These are phyloP conservation scores for Pythium chondricola DNA, from an alignment of 352 stramenopile genomes.

Conservation along the genomic window DNA sequence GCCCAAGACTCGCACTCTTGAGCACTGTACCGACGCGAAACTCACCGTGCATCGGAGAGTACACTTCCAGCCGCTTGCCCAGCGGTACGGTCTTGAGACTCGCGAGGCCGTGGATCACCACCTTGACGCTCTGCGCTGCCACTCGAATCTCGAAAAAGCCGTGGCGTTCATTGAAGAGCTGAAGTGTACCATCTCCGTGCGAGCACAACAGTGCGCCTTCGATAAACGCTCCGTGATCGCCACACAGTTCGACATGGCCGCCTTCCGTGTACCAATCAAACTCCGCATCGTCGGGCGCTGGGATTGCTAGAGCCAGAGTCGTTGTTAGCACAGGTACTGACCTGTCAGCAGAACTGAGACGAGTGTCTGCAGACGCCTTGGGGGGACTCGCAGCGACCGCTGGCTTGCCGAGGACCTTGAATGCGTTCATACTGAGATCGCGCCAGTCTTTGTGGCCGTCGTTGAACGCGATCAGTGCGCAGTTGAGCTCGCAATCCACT, in stretches of 20 bases:
- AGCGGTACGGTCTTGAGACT: constrained; percentile 38
- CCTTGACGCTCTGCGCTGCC: constrained; percentile 36
- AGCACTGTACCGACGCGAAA: constrained; percentile 34
- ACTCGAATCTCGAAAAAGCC: constrained; percentile 46
- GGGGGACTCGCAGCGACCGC: neutral
- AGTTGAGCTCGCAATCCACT: constrained; percentile 48
- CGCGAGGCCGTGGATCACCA: constrained; percentile 42
- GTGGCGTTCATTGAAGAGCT: constrained; percentile 44
- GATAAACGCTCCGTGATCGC: constrained; percentile 23
- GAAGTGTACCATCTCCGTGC: constrained; percentile 26
- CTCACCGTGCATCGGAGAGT: constrained; percentile 38
- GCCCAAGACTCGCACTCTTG: constrained; percentile 31
- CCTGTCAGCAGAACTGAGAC: neutral
- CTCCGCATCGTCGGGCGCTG: constrained; percentile 5
- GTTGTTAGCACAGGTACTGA: neutral
- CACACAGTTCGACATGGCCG: constrained; percentile 41
- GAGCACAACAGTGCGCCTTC: constrained; percentile 49
- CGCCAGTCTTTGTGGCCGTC: constrained; percentile 47
- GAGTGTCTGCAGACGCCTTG: neutral
- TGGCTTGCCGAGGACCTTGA: constrained; percentile 26
- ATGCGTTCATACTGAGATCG: constrained; percentile 35
- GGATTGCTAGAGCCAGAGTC: neutral
- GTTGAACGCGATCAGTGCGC: constrained; percentile 37
- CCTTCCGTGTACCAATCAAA: constrained; percentile 59
- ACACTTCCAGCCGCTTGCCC: constrained; percentile 43